Evolutionary conservation across 2,329 filamentous ascomycete genomes (phyloP).

Genomic region (Orbilia brochopaga): DNA sequence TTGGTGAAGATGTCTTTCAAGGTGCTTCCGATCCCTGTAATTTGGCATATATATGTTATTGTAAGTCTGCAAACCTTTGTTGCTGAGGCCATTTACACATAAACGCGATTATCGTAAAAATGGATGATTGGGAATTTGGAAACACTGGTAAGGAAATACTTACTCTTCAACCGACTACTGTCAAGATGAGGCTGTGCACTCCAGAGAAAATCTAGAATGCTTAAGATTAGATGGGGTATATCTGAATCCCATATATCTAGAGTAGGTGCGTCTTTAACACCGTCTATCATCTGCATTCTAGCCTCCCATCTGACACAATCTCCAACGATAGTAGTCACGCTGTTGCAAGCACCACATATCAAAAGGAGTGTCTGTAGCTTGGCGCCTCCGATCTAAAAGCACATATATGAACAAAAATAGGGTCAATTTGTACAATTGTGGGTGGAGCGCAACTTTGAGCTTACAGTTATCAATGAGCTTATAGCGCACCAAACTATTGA

Average conservation of each 20-base stretch:
- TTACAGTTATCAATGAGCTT: conserved; percentile 38
- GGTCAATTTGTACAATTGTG: background rate
- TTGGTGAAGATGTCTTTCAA: conserved; percentile 32
- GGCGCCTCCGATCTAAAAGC: conserved; percentile 25
- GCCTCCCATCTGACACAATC: conserved; percentile 44
- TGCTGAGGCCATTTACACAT: conserved; percentile 6
- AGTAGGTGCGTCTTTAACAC: background rate
- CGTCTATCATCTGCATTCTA: background rate
- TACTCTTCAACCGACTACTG: conserved; percentile 29
- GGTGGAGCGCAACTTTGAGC: background rate
- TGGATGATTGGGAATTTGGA: no score
- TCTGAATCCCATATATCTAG: conserved; percentile 36
- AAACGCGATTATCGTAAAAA: background rate
- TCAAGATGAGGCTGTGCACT: conserved; percentile 33
- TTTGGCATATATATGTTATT: conserved; percentile 5
- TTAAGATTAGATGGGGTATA: conserved; percentile 27
- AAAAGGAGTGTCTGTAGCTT: conserved; percentile 29
- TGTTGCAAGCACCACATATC: conserved; percentile 42
- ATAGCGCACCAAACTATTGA: conserved; percentile 44
- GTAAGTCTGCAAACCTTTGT: no score
- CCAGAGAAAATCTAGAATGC: conserved; percentile 41
- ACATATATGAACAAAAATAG: background rate
- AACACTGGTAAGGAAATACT: no score
- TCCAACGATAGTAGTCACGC: conserved; percentile 28
- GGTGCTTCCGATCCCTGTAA: conserved; percentile 20